phyloP scores from a whole-genome alignment of 768 basidiomycete species.

The Hygrocybe coccinea region DNA sequence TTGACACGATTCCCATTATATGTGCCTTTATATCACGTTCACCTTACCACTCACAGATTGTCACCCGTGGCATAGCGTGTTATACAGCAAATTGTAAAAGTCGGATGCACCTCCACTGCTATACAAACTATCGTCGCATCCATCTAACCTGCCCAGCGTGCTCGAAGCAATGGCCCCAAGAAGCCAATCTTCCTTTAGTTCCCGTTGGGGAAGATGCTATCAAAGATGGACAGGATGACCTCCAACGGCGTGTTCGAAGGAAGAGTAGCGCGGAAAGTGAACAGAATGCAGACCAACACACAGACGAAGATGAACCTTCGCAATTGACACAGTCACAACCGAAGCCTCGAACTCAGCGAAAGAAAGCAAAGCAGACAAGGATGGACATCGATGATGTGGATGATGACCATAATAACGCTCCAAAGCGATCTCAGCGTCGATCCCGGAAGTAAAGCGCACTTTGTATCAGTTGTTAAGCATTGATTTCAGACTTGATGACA shows the following conservation, averaged over 20 bases:
- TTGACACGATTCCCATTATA: constrained; percentile 24
- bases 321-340: constrained; percentile 27
- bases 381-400: constrained; percentile 17
- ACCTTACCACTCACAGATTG: constrained; percentile 37
- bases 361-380: constrained; percentile 19
- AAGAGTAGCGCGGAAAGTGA: constrained; percentile 33
- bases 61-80: constrained; percentile 68
- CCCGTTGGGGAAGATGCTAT: constrained; percentile 69
- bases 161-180: constrained; percentile 52
- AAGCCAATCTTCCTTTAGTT: constrained; percentile 41
- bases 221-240: constrained; percentile 51
- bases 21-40: neutral
- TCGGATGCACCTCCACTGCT: constrained; percentile 64
- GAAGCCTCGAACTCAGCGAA: constrained; percentile 11
- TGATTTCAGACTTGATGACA: neutral
- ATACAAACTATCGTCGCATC: constrained; percentile 44
- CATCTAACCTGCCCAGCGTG: constrained; percentile 54
- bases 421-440: constrained; percentile 4
- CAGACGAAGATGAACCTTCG: constrained; percentile 42
- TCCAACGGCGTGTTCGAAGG: constrained; percentile 37
- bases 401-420: constrained; percentile 19
- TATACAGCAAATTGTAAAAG: constrained; percentile 55
- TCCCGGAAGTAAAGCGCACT: neutral
- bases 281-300: constrained; percentile 31
- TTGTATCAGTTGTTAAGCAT: neutral